Conservation (phyloP, 148 eudicot species). For the Rhododendron vialii region DNA sequence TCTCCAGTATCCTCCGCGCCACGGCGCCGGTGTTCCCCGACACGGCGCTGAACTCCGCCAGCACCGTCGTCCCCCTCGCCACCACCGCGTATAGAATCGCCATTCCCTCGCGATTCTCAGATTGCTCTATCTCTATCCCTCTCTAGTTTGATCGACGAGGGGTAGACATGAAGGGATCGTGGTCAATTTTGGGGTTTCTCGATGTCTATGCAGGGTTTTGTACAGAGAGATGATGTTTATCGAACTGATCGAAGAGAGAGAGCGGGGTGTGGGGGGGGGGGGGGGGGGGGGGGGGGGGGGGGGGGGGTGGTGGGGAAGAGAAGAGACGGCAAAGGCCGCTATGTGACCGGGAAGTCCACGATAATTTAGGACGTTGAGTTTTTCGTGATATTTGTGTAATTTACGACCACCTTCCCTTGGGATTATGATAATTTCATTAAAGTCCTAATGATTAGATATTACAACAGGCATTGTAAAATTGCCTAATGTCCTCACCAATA, state of each 20-base stretch:
- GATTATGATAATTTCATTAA: background rate
- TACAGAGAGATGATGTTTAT: background rate
- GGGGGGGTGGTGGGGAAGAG: no score
- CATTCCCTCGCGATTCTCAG: constrained; percentile 24
- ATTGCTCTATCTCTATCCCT: background rate
- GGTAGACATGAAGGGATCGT: background rate
- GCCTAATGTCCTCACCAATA: no score
- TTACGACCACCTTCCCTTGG: background rate
- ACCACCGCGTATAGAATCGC: constrained; percentile 90
- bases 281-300: background rate
- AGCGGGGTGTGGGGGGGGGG: no score
- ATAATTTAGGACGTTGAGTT: background rate
- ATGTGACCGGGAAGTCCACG: constrained; percentile 12
- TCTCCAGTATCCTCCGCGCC: constrained; percentile 84
- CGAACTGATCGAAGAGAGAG: background rate
- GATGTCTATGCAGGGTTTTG: background rate
- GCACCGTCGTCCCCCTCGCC: constrained; percentile 82
- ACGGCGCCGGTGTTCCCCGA: constrained; percentile 83
- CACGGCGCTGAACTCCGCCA: constrained; percentile 92
- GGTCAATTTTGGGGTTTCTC: background rate
- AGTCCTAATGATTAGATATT: background rate
- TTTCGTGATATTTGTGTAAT: background rate
- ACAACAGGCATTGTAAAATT: no score
- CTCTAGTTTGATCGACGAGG: background rate
- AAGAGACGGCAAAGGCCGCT: background rate